A percentile compares a stretch with the other conserved stretches of the same genome.
Evolutionary conservation across 192 early-diverging fungal species (phyloP).

Genomic region (Coemansia sp.): DNA sequence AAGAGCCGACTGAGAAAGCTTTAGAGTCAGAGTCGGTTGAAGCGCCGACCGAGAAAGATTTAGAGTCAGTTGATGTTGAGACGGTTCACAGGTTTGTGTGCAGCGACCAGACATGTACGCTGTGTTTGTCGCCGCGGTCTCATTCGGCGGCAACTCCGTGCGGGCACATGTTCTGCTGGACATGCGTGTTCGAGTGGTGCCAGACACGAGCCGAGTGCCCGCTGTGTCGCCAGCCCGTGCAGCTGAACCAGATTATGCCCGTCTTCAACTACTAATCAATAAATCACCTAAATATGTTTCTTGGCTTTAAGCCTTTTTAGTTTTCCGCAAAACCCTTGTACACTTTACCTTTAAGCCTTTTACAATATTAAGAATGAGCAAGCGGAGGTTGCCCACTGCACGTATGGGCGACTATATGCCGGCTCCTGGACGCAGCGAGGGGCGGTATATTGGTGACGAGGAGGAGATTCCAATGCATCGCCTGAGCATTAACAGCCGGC

Average conservation of each 20-base stretch:
- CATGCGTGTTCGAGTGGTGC: constrained; percentile 90
- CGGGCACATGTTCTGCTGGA: constrained; percentile 97
- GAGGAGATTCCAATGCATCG: constrained; percentile 40
- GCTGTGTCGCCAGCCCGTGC: constrained; percentile 81
- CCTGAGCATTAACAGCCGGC: constrained; percentile 27
- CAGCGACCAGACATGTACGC: constrained; percentile 72
- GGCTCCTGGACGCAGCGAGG: neutral
- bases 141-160: constrained; percentile 84
- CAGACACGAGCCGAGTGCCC: constrained; percentile 92
- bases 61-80: neutral
- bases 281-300: neutral
- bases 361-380: constrained; percentile 26
- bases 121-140: constrained; percentile 78
- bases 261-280: constrained; percentile 68
- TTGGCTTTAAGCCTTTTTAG: neutral
- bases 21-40: neutral
- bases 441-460: neutral
- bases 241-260: constrained; percentile 70
- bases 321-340: neutral
- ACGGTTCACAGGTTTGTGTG: constrained; percentile 40
- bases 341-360: neutral
- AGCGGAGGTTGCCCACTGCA: constrained; percentile 20
- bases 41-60: neutral
- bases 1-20: neutral
- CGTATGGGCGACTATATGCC: constrained; percentile 14